phyloP scores from a whole-genome alignment of 768 basidiomycete species.

The Leccinum fibrillosum region DNA sequence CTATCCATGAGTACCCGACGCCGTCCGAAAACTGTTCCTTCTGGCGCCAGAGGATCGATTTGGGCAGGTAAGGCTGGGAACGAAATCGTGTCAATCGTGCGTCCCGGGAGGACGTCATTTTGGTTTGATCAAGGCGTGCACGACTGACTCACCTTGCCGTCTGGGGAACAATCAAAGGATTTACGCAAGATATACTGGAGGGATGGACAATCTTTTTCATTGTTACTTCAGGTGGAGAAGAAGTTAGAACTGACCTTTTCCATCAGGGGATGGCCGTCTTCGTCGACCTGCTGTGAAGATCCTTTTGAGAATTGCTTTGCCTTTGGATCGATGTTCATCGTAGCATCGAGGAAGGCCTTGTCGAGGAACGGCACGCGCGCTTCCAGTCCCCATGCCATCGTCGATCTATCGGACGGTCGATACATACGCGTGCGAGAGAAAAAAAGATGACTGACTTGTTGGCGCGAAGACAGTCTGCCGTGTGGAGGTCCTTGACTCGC shows the following conservation, averaged over 20 bases:
- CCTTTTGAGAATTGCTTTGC: slow-evolving; percentile 91
- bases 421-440: background rate
- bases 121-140: background rate
- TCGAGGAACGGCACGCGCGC: slow-evolving; percentile 99
- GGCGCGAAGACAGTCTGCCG: slow-evolving; percentile 70
- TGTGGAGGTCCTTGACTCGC: slow-evolving; percentile 97
- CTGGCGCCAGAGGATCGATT: slow-evolving; percentile 95
- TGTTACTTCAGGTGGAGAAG: slow-evolving; percentile 1
- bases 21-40: slow-evolving; percentile 99
- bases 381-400: slow-evolving; percentile 99
- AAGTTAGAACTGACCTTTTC: slow-evolving; percentile 67
- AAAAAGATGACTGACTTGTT: slow-evolving; percentile 46
- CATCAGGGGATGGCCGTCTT: slow-evolving; percentile 88
- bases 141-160: slow-evolving; percentile 55
- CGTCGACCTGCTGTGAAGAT: slow-evolving; percentile 65
- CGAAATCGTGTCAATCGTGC: background rate
- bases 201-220: slow-evolving; percentile 7
- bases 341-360: slow-evolving; percentile 89
- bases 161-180: slow-evolving; percentile 86
- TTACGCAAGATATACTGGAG: slow-evolving; percentile 88
- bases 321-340: slow-evolving; percentile 86
- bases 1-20: slow-evolving; percentile 98
- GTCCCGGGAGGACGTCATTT: background rate
- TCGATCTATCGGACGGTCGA: slow-evolving; percentile 57
- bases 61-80: slow-evolving; percentile 82